Evolutionary conservation across 139 green algal species (phyloP).

Genomic region (Zygnema cylindricum): DNA sequence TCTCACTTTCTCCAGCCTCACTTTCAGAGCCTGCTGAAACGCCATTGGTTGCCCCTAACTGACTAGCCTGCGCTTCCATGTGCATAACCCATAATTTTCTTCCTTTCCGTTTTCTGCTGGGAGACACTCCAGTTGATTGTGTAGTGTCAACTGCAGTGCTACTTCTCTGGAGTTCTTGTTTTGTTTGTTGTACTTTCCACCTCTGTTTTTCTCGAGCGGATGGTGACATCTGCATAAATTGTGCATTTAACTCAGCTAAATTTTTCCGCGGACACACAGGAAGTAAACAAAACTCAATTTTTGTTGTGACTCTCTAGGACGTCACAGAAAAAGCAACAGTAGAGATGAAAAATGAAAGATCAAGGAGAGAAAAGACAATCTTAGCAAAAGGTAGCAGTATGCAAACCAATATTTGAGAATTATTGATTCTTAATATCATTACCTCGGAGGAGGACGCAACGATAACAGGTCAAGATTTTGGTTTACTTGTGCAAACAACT

Average conservation of each 20-base stretch:
- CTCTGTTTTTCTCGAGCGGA: not conserved
- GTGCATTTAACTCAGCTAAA: no score
- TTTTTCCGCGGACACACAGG: no score
- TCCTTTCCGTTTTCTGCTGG: not conserved
- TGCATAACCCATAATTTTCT: not conserved
- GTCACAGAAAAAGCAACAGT: not conserved
- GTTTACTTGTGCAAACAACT: no score
- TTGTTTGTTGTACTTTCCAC: not conserved
- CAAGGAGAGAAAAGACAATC: not conserved
- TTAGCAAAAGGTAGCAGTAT: no score
- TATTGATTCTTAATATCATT: no score
- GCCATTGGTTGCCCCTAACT: not conserved
- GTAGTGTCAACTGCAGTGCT: not conserved
- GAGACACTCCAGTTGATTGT: no score
- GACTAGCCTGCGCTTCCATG: not conserved
- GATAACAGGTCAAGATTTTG: no score
- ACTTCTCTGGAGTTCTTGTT: not conserved
- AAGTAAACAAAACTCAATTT: no score
- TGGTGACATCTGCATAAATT: not conserved
- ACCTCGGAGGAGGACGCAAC: no score
- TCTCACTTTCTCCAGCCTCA: not conserved
- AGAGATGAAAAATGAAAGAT: not conserved
- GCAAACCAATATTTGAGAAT: no score
- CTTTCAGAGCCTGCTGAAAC: not conserved
- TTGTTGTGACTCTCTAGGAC: no score